Conservation (phyloP, 441 rosid species). For the Bruguiera hainesii region DNA sequence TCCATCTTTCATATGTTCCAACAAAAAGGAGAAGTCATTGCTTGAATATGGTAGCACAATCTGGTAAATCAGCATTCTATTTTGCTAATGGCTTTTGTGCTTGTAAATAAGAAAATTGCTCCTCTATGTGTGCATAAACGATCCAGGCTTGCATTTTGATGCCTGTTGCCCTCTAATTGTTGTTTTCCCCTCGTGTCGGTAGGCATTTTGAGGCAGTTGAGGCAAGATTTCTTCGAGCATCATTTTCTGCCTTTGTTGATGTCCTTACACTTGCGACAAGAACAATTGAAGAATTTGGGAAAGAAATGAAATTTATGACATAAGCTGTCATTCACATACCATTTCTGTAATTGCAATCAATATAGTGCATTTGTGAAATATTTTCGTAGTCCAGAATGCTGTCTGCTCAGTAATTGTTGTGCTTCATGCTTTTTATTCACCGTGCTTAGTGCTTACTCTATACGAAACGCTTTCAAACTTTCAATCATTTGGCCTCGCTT, state of each 20-base stretch:
- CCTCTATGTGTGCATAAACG: neutral
- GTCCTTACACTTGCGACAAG: constrained; percentile 69
- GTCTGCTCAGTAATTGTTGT: neutral
- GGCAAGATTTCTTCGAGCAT: constrained; percentile 92
- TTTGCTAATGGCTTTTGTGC: neutral
- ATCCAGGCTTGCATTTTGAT: neutral
- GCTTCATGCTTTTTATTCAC: no score
- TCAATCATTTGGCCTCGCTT: no score
- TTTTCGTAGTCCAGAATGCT: neutral
- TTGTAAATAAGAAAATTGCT: neutral
- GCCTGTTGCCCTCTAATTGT: neutral
- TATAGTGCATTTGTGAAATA: neutral
- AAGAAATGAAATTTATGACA: constrained; percentile 29
- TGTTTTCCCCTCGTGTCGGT: constrained; percentile 3
- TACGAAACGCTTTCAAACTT: no score
- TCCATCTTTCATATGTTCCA: no score
- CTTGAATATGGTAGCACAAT: no score
- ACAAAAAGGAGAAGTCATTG: no score
- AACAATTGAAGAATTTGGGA: constrained; percentile 80
- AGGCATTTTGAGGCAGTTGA: constrained; percentile 87
- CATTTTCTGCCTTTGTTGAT: constrained; percentile 76
- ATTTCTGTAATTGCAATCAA: neutral
- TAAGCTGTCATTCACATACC: neutral
- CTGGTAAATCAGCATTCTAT: neutral
- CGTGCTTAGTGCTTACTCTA: no score